These are phyloP conservation scores for Fusarium zealandicum DNA, from an alignment of 2,329 filamentous ascomycete species.

Conservation along the genomic window DNA sequence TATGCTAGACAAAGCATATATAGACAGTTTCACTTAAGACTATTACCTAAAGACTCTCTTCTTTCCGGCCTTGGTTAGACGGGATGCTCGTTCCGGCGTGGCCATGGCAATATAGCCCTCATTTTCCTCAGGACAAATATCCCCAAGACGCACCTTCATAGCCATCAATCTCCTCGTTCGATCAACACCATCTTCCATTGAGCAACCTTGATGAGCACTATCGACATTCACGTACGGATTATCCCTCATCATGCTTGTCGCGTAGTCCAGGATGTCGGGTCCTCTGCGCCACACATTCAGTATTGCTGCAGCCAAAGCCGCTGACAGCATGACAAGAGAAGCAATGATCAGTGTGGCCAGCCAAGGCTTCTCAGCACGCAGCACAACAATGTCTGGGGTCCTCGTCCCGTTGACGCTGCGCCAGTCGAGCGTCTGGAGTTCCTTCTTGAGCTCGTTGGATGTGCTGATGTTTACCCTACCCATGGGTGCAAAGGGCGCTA, in stretches of 20 bases:
- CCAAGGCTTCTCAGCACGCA: constrained; percentile 1
- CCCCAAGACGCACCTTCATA: constrained; percentile 10
- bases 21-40: background rate
- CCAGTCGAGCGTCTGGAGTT: background rate
- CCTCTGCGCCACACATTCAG: constrained; percentile 8
- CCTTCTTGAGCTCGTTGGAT: background rate
- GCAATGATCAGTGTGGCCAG: constrained; percentile 1
- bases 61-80: background rate
- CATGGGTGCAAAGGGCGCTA: constrained; percentile 6
- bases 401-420: background rate
- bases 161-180: constrained; percentile 8
- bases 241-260: constrained; percentile 8
- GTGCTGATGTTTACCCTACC: constrained; percentile 1
- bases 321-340: background rate
- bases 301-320: constrained; percentile 1
- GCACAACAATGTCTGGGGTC: background rate
- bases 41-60: constrained; percentile 2
- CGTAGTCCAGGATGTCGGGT: constrained; percentile 9
- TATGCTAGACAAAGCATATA: too few species aligned
- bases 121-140: constrained; percentile 5
- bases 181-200: constrained; percentile 12
- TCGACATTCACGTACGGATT: constrained; percentile 9
- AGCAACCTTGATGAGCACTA: background rate
- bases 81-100: background rate
- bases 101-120: constrained; percentile 12